Evolutionary conservation across 2,329 filamentous ascomycete genomes (phyloP), one percentile per base, ranked within the genome.

Genomic region (Berkeleyomyces rouxiae): DNA sequence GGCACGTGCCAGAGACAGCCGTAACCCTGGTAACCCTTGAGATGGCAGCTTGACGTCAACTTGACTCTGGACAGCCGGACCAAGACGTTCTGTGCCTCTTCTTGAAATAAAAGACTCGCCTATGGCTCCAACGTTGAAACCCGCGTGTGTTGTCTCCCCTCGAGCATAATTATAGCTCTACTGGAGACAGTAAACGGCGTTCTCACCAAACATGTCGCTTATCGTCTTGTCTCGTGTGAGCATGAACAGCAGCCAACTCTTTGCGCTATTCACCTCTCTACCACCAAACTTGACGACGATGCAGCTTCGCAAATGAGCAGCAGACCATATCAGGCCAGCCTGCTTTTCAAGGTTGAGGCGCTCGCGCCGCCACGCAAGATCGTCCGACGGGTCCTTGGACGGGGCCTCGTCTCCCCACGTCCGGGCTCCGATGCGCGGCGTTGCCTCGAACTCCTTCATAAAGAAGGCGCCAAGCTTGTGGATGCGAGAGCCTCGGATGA

Each of bases 281-380:
- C 91, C 88, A 1, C 88, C 90, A 71, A 97, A 95, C 72, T 97
- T 97, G 67, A 97, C 86, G 36, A 96, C 79, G 3, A 93, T 86
- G 69, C 92, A 96, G 3, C 89, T 86, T 61, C 90, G 80, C 42
- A 95, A 83, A 36, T 80, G 81, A 11, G 90, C 88, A 10, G 87
- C 88, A 36, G 90, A 91, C 89, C 90, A 96, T 3, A 92, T 76
- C 3, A 95, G 72, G 13, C 81, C 81, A 58, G 79, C 76, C 7
- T 73, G 70, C 65, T 74, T 78, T 71, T 93, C 87, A 69, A 78
- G 76, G 62, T 72, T 70, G 23, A 86, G 75, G 65, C 86, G 79
- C 59, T 70, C 70, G 37, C 71, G 70, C 61, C 85, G 77, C 82
- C 83, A 85, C 49, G 69, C 69, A 65, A 82, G 77, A 43, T 74